phyloP scores from a whole-genome alignment of 352 stramenopile genomes.

The Globisporangium yorkense region DNA sequence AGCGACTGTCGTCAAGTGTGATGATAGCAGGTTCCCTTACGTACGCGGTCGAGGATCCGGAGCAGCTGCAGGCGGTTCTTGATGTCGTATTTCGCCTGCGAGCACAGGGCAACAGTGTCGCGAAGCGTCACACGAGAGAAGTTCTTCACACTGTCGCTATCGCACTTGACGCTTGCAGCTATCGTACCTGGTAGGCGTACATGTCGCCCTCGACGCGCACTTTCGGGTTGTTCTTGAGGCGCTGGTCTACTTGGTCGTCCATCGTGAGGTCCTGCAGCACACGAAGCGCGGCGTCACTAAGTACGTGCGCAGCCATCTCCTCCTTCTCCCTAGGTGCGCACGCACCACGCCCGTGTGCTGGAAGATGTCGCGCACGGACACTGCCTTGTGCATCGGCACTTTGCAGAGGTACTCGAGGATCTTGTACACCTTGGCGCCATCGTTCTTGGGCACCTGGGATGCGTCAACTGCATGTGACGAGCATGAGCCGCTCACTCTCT shows the following conservation, averaged over 20 bases:
- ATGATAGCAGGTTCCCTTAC: background rate
- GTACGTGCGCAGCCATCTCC: too few species aligned
- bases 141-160: too few species aligned
- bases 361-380: conserved; percentile 66
- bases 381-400: conserved; percentile 72
- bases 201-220: conserved; percentile 64
- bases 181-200: conserved; percentile 72
- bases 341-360: conserved; percentile 80
- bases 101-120: background rate
- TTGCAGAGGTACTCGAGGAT: conserved; percentile 83
- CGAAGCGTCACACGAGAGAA: too few species aligned
- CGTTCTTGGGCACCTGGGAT: conserved; percentile 78
- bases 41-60: conserved; percentile 73
- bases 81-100: conserved; percentile 85
- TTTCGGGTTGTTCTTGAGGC: conserved; percentile 85
- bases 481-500: too few species aligned
- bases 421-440: conserved; percentile 84
- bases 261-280: conserved; percentile 57
- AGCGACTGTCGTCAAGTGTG: background rate
- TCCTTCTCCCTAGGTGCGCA: conserved; percentile 3
- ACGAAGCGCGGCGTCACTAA: background rate
- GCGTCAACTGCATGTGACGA: conserved; percentile 42
- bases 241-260: conserved; percentile 81
- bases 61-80: conserved; percentile 76
- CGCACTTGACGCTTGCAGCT: too few species aligned